phyloP scores from a whole-genome alignment of 106 monocot genomes.

The Dioscorea dumetorum region DNA sequence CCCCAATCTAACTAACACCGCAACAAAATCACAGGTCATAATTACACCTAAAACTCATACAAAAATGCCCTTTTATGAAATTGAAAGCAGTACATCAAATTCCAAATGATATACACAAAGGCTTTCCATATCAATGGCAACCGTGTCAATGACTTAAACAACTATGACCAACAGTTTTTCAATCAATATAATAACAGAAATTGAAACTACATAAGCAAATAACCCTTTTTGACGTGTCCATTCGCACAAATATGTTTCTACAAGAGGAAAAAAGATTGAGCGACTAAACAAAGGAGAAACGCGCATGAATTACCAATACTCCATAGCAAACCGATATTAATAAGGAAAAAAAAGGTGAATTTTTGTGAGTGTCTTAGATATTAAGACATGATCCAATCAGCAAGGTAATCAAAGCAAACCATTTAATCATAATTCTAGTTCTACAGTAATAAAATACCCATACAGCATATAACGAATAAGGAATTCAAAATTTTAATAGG shows the following conservation, averaged over 20 bases:
- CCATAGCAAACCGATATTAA: background rate
- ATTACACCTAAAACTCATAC: background rate
- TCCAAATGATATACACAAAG: background rate
- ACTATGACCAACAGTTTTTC: background rate
- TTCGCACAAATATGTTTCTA: background rate
- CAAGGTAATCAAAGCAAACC: no score
- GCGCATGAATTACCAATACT: background rate
- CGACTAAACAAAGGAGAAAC: background rate
- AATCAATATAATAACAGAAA: background rate
- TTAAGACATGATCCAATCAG: no score
- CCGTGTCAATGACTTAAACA: background rate
- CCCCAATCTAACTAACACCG: constrained; percentile 63
- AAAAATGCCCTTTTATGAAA: background rate
- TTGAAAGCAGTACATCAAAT: background rate
- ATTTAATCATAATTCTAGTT: no score
- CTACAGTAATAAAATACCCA: no score
- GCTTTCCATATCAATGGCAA: no score
- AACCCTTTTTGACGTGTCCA: background rate
- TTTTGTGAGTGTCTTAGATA: no score
- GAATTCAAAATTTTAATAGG: no score
- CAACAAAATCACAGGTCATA: constrained; percentile 9
- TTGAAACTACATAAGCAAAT: background rate
- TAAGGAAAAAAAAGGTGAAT: no score
- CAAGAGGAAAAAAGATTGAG: background rate
- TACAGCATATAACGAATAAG: no score